These are phyloP conservation scores for Stagonosporopsis rhizophila DNA, from an alignment of 2,329 filamentous ascomycete genomes.

Conservation along the genomic window DNA sequence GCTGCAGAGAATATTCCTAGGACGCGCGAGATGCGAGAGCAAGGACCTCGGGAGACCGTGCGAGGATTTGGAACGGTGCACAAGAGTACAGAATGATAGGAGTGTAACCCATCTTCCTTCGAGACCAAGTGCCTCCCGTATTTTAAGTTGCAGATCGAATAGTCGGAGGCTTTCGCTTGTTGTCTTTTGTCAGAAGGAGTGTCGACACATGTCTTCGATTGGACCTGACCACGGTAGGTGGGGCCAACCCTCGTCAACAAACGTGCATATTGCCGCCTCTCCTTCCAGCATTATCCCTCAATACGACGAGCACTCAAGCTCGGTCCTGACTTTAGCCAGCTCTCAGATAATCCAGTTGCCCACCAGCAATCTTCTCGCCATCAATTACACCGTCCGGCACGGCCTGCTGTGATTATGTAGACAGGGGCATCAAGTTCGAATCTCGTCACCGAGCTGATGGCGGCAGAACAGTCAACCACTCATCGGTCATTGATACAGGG, in stretches of 20 bases:
- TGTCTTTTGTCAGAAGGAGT: not conserved
- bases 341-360: not conserved
- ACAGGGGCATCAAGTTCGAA: not conserved
- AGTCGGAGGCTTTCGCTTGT: not conserved
- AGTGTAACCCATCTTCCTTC: not conserved
- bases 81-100: not conserved
- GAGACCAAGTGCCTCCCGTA: not conserved
- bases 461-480: not conserved
- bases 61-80: not conserved
- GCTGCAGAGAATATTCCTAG: no score
- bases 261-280: not conserved
- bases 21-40: no score
- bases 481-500: not conserved
- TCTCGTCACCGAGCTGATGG: not conserved
- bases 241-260: not conserved
- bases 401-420: not conserved
- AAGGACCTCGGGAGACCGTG: no score
- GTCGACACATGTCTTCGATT: not conserved
- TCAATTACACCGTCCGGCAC: not conserved
- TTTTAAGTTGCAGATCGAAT: not conserved
- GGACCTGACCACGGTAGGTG: not conserved
- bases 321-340: not conserved
- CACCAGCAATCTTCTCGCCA: no score
- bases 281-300: not conserved
- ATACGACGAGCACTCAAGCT: not conserved